Base-by-base conservation (phyloP, 1,284 basidiomycete genomes). In the Bjerkandera adusta region DNA sequence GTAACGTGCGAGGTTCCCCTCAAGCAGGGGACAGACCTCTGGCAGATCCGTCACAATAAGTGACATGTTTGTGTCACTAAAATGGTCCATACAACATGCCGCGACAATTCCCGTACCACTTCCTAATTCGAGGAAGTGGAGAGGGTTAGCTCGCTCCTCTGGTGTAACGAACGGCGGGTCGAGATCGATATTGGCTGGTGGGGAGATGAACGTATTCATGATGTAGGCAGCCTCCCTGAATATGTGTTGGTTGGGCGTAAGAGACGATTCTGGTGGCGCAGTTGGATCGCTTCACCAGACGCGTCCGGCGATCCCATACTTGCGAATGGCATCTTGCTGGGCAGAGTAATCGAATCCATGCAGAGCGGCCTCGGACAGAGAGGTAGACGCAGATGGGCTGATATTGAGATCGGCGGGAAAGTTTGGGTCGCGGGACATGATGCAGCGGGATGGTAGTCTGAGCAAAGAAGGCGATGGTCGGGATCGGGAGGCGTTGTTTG, bases 241-340 rank as follows among this genome's bases (percentile, higher is more conserved):
- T 27, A 18, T 27, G 43, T 38, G 32, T 12, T 35, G 15, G 20
- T 45, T 6, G 30, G 43, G 45, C 11, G 41, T 49, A 39, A 38
- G 26, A 37, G 42, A 30, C 12, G 24, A 34, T 30, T 24, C 16
- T 24, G n/a, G 35, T 26, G 46, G 38, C 21, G 4, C 39, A 38
- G 42, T 27, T 33, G 50, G 43, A 51, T 50, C 43, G 59, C 53
- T 65, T 69, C 38, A 87, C 85, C 85, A 88, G 43, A 89, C 77
- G 62, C 84, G 70, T 25, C 86, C 85, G 10, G 86, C 87, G 44
- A 90, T 89, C 4, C 88, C 86, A 60, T 81, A 89, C 43, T 68
- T 69, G 15, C 70, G 63, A 47, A 90, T 88, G 5, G 83, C 78
- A n/a, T 69, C 63, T 50, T 69, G 63, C 57, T 89, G 85, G 3